These are phyloP conservation scores for Pythium sukuiense DNA, from an alignment of 352 stramenopile species.

Conservation along the genomic window DNA sequence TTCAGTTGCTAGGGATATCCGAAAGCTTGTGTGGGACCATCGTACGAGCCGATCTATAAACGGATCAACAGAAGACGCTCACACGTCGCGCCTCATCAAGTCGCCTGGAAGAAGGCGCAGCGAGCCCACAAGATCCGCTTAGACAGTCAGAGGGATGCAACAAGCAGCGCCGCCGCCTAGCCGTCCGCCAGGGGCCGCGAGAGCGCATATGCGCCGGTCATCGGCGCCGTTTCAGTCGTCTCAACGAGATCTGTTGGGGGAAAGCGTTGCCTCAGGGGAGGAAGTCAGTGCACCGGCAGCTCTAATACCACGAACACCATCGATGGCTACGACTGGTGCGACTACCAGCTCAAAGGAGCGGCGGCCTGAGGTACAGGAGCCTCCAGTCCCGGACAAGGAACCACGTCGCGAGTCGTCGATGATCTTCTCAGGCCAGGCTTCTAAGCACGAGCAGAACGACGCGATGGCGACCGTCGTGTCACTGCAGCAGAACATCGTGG, in stretches of 20 bases:
- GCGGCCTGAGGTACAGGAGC: not conserved
- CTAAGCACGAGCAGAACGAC: conserved; percentile 35
- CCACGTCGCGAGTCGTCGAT: conserved; percentile 14
- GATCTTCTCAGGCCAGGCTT: conserved; percentile 28
- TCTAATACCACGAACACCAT: not conserved
- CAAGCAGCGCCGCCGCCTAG: conserved; percentile 11
- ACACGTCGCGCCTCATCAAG: conserved; percentile 1
- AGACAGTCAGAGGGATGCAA: conserved; percentile 5
- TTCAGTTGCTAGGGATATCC: not conserved
- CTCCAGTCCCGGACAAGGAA: not conserved
- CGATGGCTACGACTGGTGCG: not conserved
- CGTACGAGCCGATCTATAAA: not conserved
- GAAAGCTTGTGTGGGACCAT: not conserved
- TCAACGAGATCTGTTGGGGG: conserved; percentile 14
- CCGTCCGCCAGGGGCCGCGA: conserved; percentile 1
- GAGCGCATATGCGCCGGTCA: conserved; percentile 9
- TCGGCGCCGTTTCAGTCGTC: conserved; percentile 23
- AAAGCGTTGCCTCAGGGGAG: not conserved
- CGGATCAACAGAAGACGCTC: not conserved
- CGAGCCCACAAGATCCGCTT: not conserved
- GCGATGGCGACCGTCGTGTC: conserved; percentile 27
- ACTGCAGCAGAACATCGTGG: conserved; percentile 51
- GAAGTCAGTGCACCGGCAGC: not conserved
- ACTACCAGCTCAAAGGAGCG: not conserved
- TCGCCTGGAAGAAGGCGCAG: not conserved